Percentiles rank a stretch among this genome's conserved stretches.
Conservation (phyloP, 768 basidiomycete species). For the Leccinum subgranulosum region DNA sequence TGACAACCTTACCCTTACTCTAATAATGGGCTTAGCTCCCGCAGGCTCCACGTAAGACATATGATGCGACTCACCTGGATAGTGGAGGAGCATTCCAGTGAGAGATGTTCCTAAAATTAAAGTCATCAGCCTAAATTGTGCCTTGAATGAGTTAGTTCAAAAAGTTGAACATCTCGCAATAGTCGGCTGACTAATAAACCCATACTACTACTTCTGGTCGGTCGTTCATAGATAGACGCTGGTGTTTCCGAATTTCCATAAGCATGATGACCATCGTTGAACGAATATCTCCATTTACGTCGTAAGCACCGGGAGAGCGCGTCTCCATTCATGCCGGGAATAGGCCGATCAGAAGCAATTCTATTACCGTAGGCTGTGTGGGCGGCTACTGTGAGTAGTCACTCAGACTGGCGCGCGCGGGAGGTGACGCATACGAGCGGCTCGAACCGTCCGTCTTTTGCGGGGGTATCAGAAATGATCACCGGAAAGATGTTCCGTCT, state of each 20-base stretch:
- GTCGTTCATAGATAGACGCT: no score
- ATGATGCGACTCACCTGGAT: neutral
- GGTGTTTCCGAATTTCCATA: neutral
- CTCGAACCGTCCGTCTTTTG: neutral
- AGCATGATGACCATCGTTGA: neutral
- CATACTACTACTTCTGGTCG: neutral
- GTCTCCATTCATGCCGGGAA: neutral
- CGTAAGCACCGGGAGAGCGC: neutral
- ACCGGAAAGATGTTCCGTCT: neutral
- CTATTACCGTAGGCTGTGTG: neutral
- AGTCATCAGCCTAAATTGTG: neutral
- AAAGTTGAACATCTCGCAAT: no score
- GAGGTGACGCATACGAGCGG: neutral
- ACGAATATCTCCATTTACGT: neutral
- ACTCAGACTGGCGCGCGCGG: neutral
- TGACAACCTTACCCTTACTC: neutral
- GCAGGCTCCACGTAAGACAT: neutral
- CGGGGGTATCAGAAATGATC: neutral
- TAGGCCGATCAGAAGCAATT: neutral
- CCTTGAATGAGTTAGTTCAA: neutral
- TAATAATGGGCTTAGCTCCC: neutral
- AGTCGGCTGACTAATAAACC: neutral
- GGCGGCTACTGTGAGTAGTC: neutral
- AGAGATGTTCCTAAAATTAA: neutral
- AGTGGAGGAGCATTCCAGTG: neutral